Base-by-base conservation (phyloP, 768 basidiomycete species). In the Leccinum fibrillosum region DNA sequence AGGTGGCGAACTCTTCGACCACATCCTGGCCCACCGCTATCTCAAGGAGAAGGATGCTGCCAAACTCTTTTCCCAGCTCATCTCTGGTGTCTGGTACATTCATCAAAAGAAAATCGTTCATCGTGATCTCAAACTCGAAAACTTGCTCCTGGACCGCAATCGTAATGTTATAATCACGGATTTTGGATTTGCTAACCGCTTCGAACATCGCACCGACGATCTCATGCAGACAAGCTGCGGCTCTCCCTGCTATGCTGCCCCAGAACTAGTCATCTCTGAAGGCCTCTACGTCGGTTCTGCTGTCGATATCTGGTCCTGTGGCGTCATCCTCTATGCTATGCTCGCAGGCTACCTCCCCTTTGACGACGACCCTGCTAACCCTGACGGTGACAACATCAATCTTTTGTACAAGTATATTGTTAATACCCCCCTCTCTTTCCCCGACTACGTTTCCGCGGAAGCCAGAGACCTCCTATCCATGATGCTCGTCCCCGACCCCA, bases 31-130 rank as follows among this genome's bases (percentile, higher is more conserved):
- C 19, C 97, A 98, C 71, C 90, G 94, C 44, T 97, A 96, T 73
- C 86, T 99, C 65, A 88, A 90, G 64, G 97, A 98, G 74, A 85
- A 85, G 62, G 94, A 98, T 68, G 97, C 97, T 1, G 86, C 91
- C 63, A 94, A 90, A 72, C 88, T 99, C 42, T 99, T 99, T 72
- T 92, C 93, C 17, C 97, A 99, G 75, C 90, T 99, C 73, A 89
- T 99, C 66, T 97, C 94, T 23, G 97, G 96, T 60, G 97, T 99
- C 32, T 93, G 92, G 87, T 99, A 99, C 76, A 93, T 98, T 57
- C 97, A 98, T 76, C 87, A 93, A 75, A 98, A 98, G 82, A 95
- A 97, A 78, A 98, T 99, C 61, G 96, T 98, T 50, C 97, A 99
- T 73, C 92, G 97, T 58, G 96, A 99, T 76, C 88, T 99, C 74